Base-by-base conservation (phyloP, 352 stramenopile genomes). In the Phytophthora cryptogea region DNA sequence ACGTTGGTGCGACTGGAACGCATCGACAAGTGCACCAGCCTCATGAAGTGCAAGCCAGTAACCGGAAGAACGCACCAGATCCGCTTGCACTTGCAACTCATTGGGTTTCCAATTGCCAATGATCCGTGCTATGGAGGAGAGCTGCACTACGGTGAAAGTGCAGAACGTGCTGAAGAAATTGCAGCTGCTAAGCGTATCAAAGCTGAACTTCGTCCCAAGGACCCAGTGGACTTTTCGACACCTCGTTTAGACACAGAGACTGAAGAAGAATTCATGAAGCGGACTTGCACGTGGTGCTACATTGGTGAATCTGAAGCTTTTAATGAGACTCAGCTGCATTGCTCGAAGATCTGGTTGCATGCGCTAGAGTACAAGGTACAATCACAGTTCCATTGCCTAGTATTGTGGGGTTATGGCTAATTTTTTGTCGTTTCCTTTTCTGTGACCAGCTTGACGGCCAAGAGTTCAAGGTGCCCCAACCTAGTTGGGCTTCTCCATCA, bases 61-160 rank as follows among this genome's bases (percentile, higher is more conserved):
- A 99, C 97, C 6, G 97, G 97, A 42, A 81, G 97, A 49, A 99
- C 96, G 27, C 97, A 99, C 76, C 97, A 99, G 72, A 98, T 99
- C 63, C 90, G 97, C 11, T 71, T 99, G 17, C 97, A 99, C 58
- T 75, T 99, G 41, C 94, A 98, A 60, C 76, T 97, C 16, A 71
- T 97, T 45, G 85, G 85, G 8, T 92, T 89, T 57, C 92, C 97
- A 2, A 99, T 99, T 76, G 95, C 95, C 8, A 99, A 99, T 64
- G 97, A 99, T 63, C 93, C 95, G 23, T 98, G 96, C 74, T 99
- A 99, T 69, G 97, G 97, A 51, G 97, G 97, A 32, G 63, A 97
- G 37, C 74, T 98, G 30, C 94, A 96, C 71, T 98, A 86, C 79
- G 90, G 83, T 26, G 92, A 90, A 47, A 89, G 54, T 26, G 30